Evolutionary conservation across 768 basidiomycete genomes (phyloP).

Genomic region (Sporobolomyces roseus): DNA sequence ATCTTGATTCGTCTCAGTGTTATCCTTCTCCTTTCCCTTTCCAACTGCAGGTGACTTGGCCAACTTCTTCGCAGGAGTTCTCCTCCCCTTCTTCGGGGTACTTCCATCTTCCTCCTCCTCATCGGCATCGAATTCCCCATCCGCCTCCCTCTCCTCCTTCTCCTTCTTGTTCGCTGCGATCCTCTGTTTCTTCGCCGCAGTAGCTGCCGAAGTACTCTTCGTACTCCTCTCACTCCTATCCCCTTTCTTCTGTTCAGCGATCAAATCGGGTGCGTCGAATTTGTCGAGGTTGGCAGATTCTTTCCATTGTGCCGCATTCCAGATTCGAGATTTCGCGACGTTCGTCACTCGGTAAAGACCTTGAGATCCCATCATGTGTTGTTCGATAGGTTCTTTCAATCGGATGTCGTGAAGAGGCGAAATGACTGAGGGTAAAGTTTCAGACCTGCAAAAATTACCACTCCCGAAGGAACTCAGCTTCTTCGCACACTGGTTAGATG

Average conservation of each 20-base stretch:
- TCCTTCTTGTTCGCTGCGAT: constrained; percentile 1
- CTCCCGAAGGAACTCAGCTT: neutral
- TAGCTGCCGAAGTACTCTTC: constrained; percentile 17
- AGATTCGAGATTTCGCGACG: constrained; percentile 74
- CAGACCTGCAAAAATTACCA: constrained; percentile 56
- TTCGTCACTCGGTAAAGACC: constrained; percentile 89
- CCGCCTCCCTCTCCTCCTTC: constrained; percentile 35
- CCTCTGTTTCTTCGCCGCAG: constrained; percentile 27
- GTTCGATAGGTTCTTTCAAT: constrained; percentile 86
- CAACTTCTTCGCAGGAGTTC: constrained; percentile 12
- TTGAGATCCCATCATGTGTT: constrained; percentile 72
- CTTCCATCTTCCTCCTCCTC: constrained; percentile 45
- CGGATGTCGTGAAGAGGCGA: constrained; percentile 69
- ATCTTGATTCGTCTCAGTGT: neutral
- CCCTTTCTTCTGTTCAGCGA: constrained; percentile 22
- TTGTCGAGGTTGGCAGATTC: constrained; percentile 71
- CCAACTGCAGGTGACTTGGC: neutral
- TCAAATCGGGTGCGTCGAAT: constrained; percentile 59
- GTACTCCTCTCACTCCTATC: constrained; percentile 43
- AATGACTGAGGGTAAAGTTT: constrained; percentile 66
- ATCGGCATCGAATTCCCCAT: constrained; percentile 19
- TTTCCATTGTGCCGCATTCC: constrained; percentile 84
- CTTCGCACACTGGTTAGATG: neutral
- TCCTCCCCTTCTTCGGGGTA: constrained; percentile 11
- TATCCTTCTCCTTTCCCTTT: constrained; percentile 3